phyloP scores from a whole-genome alignment of 179 eudicot genomes.

The Spinacia oleracea region DNA sequence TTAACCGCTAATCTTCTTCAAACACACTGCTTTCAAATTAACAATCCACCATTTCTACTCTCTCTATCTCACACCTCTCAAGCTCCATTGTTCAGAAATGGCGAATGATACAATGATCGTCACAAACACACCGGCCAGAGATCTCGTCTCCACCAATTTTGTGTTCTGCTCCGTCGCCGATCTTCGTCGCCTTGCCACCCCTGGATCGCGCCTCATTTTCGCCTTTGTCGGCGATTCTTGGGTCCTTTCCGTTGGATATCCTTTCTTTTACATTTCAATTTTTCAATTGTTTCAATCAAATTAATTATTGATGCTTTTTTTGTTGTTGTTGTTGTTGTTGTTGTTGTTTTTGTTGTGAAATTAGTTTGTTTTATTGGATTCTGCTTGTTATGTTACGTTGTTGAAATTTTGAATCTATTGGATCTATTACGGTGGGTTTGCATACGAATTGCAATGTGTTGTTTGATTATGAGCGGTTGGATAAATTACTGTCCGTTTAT shows the following conservation, averaged over 20 bases:
- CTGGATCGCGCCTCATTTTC: slow-evolving; percentile 52
- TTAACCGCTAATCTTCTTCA: background rate
- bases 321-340: background rate
- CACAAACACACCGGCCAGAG: slow-evolving; percentile 63
- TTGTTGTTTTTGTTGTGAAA: background rate
- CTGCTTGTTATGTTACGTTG: background rate
- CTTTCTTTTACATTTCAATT: slow-evolving; percentile 17
- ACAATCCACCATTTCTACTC: background rate
- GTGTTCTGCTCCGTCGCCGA: slow-evolving; percentile 70
- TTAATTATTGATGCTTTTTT: background rate
- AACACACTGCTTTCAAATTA: background rate
- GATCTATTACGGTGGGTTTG: background rate
- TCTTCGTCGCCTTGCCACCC: slow-evolving; percentile 47
- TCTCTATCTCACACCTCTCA: background rate
- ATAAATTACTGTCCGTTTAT: background rate
- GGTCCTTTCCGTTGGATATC: slow-evolving; percentile 56
- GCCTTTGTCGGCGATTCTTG: slow-evolving; percentile 47
- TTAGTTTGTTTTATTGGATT: background rate
- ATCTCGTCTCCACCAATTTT: slow-evolving; percentile 68
- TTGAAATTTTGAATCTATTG: no score
- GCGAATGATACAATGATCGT: slow-evolving; percentile 52
- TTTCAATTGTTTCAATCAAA: background rate
- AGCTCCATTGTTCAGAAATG: slow-evolving; percentile 20
- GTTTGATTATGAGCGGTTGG: background rate
- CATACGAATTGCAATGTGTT: background rate